Conservation (phyloP, 768 basidiomycete species). For the Tulasnella sp. region DNA sequence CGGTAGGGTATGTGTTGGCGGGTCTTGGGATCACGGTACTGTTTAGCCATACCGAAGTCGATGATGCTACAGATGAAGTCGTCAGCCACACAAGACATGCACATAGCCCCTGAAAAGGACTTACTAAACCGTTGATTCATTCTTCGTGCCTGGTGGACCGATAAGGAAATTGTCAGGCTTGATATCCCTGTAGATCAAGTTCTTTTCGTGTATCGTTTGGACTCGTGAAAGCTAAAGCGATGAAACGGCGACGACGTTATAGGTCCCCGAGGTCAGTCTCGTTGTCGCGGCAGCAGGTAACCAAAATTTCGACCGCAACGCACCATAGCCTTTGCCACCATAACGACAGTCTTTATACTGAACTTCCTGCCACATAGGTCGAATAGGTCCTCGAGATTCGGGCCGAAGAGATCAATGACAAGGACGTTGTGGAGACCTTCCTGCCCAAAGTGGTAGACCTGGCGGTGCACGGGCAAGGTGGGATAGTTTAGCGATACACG, state of each 20-base stretch:
- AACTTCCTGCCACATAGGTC: slow-evolving; percentile 99
- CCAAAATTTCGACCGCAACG: slow-evolving; percentile 20
- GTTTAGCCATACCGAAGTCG: slow-evolving; percentile 99
- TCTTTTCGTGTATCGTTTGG: slow-evolving; percentile 97
- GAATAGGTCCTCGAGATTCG: slow-evolving; percentile 94
- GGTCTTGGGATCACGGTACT: slow-evolving; percentile 96
- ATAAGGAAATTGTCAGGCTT: slow-evolving; percentile 99
- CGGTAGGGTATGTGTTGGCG: slow-evolving; percentile 99
- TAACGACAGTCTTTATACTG: slow-evolving; percentile 95
- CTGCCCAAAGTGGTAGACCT: slow-evolving; percentile 99
- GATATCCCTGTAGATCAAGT: slow-evolving; percentile 94
- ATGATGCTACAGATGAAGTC: slow-evolving; percentile 32
- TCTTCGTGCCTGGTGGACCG: slow-evolving; percentile 86
- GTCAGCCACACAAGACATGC: background rate
- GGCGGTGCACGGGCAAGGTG: slow-evolving; percentile 28
- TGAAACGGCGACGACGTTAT: background rate
- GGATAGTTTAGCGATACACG: slow-evolving; percentile 75
- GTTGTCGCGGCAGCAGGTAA: background rate
- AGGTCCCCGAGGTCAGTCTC: background rate
- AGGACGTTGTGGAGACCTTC: slow-evolving; percentile 97
- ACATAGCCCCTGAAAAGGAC: slow-evolving; percentile 28
- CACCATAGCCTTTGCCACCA: slow-evolving; percentile 91
- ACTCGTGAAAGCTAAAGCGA: slow-evolving; percentile 76
- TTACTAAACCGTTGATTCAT: slow-evolving; percentile 76
- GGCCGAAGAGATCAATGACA: slow-evolving; percentile 95